phyloP scores from a whole-genome alignment of 805 yeast genomes.

The Dipodascus albidus region DNA sequence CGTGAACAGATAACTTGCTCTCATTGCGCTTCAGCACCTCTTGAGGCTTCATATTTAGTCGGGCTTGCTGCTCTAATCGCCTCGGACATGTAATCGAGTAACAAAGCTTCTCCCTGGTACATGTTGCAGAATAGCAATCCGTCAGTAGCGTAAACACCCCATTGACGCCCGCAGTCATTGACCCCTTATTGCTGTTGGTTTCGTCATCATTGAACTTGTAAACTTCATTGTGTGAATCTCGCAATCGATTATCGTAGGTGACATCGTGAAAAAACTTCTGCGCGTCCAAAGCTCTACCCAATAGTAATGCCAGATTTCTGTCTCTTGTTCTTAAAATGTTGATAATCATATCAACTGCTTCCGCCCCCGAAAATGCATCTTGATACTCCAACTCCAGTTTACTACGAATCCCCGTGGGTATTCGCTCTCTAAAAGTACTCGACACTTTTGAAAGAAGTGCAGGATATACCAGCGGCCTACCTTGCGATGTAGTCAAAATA shows the following conservation, averaged over 20 bases:
- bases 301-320: constrained; percentile 73
- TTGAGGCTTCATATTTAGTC: constrained; percentile 77
- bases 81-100: constrained; percentile 96
- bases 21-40: constrained; percentile 76
- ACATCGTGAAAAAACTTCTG: constrained; percentile 93
- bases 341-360: constrained; percentile 83
- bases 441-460: constrained; percentile 85
- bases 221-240: constrained; percentile 81
- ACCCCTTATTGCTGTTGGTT: constrained; percentile 7
- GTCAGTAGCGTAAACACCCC: constrained; percentile 91
- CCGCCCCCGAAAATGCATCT: constrained; percentile 87
- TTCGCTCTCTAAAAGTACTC: constrained; percentile 53
- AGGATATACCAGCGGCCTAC: constrained; percentile 72
- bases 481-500: constrained; percentile 36
- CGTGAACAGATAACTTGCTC: constrained; percentile 54
- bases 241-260: constrained; percentile 80
- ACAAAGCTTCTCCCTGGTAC: constrained; percentile 78
- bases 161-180: constrained; percentile 36
- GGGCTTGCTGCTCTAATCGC: constrained; percentile 88
- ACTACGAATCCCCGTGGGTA: constrained; percentile 63
- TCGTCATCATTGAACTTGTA: constrained; percentile 50
- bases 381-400: constrained; percentile 88
- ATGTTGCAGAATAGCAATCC: constrained; percentile 95
- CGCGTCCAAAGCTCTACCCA: constrained; percentile 89
- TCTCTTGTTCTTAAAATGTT: constrained; percentile 81